Evolutionary conservation across 371 early-diverging fungal species (phyloP), one percentile per base, ranked within the genome.

Genomic region (Lichtheimia ramosa): DNA sequence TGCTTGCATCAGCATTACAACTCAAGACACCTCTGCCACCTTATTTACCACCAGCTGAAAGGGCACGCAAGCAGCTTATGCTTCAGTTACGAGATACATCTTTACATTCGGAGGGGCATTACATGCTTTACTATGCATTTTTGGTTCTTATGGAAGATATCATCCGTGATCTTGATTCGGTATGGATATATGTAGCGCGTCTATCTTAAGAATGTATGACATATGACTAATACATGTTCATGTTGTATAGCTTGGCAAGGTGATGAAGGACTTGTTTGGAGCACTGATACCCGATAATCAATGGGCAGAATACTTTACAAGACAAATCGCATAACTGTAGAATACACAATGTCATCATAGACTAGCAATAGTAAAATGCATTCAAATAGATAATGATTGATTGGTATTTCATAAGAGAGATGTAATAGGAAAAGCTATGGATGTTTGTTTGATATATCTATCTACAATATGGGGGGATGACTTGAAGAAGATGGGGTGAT

Each of bases 21-120:
- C 80, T 94, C 46, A 93, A 93, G 63, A 85, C 89, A 15, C 93
- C 94, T 5, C 62, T 94, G 63, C 94, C 94, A 2, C 87, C 92
- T 0, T 86, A 83, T 61, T 68, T 93, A 24, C 94, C 94, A 2
- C 90, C 92, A 0, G 82, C 85, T 16, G 70, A 76, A 53, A 66
- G 75, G 23, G 82, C 83, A 0, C 68, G 85, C 27, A 61, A 74
- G 34, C 51, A 63, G 23, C 55, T 85, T 43, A 74, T 85, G 66
- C 56, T 61, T n/a, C 79, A 75, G 40, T 65, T 87, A 13, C 75
- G 83, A 20, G 69, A 79, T 21, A 54, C 76, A 16, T 80, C 74
- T 13, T 77, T 80, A 10, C 68, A 73, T 1, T 75, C 75, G 28
- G 87, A 86, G 16, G 81, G 79, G 15, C 75, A 84, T 16, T 89